A percentile compares a stretch with the other conserved stretches of the same genome.
phyloP scores from a whole-genome alignment of 140 eudicot species.

The Cichorium intybus region DNA sequence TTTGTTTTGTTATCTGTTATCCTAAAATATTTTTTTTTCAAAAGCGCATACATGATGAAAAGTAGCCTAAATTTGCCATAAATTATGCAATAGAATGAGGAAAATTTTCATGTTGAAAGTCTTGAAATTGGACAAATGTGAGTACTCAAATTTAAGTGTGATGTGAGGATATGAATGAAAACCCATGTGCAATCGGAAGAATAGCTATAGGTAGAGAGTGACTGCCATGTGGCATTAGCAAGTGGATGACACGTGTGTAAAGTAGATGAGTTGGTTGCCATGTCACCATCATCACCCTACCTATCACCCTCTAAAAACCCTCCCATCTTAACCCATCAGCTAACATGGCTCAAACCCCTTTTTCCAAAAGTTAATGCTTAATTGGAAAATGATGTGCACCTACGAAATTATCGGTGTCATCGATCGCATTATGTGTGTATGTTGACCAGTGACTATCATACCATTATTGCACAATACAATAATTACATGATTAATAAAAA shows the following conservation, averaged over 20 bases:
- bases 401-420: slow-evolving; percentile 19
- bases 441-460: slow-evolving; percentile 1
- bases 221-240: slow-evolving; percentile 39
- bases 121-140: slow-evolving; percentile 1
- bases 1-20: not conserved
- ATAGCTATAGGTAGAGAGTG: slow-evolving; percentile 33
- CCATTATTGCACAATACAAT: not conserved
- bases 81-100: slow-evolving; percentile 25
- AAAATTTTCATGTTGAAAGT: slow-evolving; percentile 9
- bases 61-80: slow-evolving; percentile 21
- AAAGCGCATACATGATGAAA: not conserved
- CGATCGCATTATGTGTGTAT: not conserved
- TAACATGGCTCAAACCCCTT: slow-evolving; percentile 40
- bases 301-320: slow-evolving; percentile 27
- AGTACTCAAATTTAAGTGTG: slow-evolving; percentile 23
- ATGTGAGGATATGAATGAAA: slow-evolving; percentile 25
- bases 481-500: not conserved
- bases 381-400: slow-evolving; percentile 35
- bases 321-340: slow-evolving; percentile 26
- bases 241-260: slow-evolving; percentile 24
- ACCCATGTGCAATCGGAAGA: slow-evolving; percentile 39
- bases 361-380: slow-evolving; percentile 23
- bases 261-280: slow-evolving; percentile 19
- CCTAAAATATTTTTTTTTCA: no score
- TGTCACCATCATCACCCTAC: slow-evolving; percentile 24